phyloP scores from a whole-genome alignment of 2,329 filamentous ascomycete genomes.

The Fonsecaea pugnacius region DNA sequence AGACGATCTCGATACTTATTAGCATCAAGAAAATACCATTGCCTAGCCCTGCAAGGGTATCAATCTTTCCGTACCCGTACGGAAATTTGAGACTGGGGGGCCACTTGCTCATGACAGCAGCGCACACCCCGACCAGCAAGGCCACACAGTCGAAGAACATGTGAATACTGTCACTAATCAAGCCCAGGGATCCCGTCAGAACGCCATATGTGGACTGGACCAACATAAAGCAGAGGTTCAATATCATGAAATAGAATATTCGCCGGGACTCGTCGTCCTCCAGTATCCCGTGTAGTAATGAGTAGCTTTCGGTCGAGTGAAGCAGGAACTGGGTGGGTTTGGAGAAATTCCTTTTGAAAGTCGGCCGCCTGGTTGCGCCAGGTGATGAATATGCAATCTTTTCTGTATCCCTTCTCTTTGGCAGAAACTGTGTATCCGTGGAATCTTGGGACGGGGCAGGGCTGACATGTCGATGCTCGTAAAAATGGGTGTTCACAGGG shows the following conservation, averaged over 20 bases:
- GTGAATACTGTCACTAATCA: conserved; percentile 97
- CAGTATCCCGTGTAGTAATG: conserved; percentile 82
- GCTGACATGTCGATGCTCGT: conserved; percentile 23
- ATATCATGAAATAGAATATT: conserved; percentile 96
- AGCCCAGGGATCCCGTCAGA: conserved; percentile 85
- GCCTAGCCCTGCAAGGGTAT: conserved; percentile 92
- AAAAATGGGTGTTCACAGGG: conserved; percentile 26
- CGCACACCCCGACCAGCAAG: conserved; percentile 84
- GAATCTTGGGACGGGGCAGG: conserved; percentile 27
- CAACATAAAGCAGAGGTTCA: conserved; percentile 94
- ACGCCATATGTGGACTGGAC: conserved; percentile 95
- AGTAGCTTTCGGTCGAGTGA: conserved; percentile 69
- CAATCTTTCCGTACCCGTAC: conserved; percentile 87
- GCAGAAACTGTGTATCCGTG: conserved; percentile 19
- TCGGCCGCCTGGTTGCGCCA: conserved; percentile 14
- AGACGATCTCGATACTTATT: conserved; percentile 93
- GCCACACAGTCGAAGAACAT: conserved; percentile 99
- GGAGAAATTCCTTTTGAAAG: conserved; percentile 38
- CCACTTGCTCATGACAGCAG: conserved; percentile 96
- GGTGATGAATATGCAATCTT: conserved; percentile 26
- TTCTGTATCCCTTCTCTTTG: conserved; percentile 30
- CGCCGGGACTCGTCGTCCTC: conserved; percentile 89
- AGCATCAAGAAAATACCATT: conserved; percentile 97
- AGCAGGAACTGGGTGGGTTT: conserved; percentile 74
- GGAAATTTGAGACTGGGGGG: conserved; percentile 85